phyloP scores from a whole-genome alignment of 2,329 filamentous ascomycete genomes.

The Pseudocercospora musae region DNA sequence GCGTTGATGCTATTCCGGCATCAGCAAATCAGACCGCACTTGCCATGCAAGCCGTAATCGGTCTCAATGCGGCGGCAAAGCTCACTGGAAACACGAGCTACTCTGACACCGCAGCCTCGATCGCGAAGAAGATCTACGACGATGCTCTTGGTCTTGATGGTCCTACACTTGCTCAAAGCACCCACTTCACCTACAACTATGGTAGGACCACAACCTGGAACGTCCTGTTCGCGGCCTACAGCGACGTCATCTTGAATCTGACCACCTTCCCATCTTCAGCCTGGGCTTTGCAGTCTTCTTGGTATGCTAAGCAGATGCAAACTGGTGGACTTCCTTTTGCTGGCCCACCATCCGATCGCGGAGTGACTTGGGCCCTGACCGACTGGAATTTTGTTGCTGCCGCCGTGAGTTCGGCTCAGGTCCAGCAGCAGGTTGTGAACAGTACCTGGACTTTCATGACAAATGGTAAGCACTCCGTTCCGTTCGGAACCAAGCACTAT shows the following conservation, averaged over 20 bases:
- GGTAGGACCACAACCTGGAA: constrained; percentile 31
- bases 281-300: constrained; percentile 25
- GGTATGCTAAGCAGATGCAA: constrained; percentile 24
- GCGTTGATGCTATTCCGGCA: constrained; percentile 54
- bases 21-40: constrained; percentile 47
- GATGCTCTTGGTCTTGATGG: constrained; percentile 26
- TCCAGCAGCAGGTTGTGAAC: constrained; percentile 24
- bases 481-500: constrained; percentile 30
- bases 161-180: constrained; percentile 25
- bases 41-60: constrained; percentile 28
- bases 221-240: constrained; percentile 53
- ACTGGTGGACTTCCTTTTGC: constrained; percentile 24
- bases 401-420: constrained; percentile 11
- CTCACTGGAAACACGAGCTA: constrained; percentile 49
- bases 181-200: constrained; percentile 48
- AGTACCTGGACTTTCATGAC: constrained; percentile 26
- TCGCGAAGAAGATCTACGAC: constrained; percentile 24
- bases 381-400: constrained; percentile 30
- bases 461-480: constrained; percentile 26
- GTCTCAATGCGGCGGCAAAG: constrained; percentile 41
- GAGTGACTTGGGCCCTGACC: constrained; percentile 26
- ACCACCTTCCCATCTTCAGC: constrained; percentile 36
- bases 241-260: constrained; percentile 47
- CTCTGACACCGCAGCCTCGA: constrained; percentile 14
- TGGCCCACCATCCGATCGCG: constrained; percentile 19